Conservation (phyloP, 331 rosid genomes). For the Cydonia oblonga region DNA sequence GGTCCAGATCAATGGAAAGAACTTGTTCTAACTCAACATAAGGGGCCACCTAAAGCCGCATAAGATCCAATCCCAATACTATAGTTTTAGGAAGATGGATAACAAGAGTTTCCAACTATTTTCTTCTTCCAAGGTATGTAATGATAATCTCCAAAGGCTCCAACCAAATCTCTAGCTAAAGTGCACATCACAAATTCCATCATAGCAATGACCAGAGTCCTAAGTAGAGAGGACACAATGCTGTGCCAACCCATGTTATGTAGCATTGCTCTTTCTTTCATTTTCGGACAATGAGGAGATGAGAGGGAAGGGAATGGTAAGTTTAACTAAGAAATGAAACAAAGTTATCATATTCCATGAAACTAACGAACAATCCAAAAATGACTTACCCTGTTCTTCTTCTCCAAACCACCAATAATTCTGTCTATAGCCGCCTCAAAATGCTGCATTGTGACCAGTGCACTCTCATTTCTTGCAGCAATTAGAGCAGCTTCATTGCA, state of each 20-base stretch:
- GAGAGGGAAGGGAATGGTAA: neutral
- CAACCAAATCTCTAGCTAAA: neutral
- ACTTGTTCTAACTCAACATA: neutral
- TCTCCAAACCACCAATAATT: conserved; percentile 89
- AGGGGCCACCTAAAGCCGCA: neutral
- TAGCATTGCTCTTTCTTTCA: neutral
- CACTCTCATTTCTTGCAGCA: conserved; percentile 66
- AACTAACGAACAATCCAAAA: neutral
- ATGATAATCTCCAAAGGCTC: neutral
- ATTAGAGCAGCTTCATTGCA: conserved; percentile 92
- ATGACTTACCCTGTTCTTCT: conserved; percentile 61
- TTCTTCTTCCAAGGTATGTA: neutral
- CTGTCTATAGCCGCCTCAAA: conserved; percentile 91
- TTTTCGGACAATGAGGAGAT: neutral
- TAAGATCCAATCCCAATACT: neutral
- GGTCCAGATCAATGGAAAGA: neutral
- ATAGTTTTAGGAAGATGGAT: neutral
- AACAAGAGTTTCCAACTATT: neutral
- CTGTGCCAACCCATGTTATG: neutral
- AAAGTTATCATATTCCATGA: neutral
- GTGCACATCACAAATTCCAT: neutral
- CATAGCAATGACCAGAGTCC: neutral
- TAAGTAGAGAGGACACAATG: neutral
- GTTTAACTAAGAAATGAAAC: neutral
- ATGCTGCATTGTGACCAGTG: conserved; percentile 53